Conservation (phyloP, 1,284 basidiomycete species). For the Quambalaria eucalypti region DNA sequence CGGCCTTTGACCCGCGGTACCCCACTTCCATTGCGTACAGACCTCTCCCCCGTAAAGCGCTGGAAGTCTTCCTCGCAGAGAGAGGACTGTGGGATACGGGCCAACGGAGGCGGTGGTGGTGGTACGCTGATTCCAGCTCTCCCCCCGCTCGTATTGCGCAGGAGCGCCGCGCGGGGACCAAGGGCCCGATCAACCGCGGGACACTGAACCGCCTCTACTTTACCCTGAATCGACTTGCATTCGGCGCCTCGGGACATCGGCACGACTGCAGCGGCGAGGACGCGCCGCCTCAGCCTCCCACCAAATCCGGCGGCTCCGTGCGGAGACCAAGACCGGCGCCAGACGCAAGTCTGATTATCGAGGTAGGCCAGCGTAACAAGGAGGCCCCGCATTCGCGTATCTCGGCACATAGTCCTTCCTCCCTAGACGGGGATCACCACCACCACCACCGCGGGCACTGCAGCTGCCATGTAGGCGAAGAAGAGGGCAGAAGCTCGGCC, state of each 20-base stretch:
- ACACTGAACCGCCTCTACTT: constrained; percentile 68
- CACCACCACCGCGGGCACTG: background rate
- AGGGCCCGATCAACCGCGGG: constrained; percentile 59
- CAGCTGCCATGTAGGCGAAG: background rate
- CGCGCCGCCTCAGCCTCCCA: background rate
- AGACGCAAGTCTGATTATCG: background rate
- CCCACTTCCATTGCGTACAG: constrained; percentile 66
- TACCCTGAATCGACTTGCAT: constrained; percentile 65
- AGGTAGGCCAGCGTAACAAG: background rate
- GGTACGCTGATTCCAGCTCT: too few species aligned
- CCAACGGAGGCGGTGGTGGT: too few species aligned
- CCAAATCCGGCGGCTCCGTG: too few species aligned
- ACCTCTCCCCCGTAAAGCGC: constrained; percentile 59
- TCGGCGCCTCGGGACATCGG: constrained; percentile 36
- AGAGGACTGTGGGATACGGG: constrained; percentile 58
- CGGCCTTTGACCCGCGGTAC: constrained; percentile 64
- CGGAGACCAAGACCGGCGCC: too few species aligned
- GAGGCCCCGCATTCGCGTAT: background rate
- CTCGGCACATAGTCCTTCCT: background rate
- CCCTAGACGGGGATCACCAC: background rate
- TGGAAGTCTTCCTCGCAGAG: constrained; percentile 61
- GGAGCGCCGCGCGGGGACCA: constrained; percentile 52
- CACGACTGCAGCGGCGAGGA: background rate
- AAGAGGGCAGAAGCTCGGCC: too few species aligned
- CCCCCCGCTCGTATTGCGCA: too few species aligned